Evolutionary conservation across 2,329 filamentous ascomycete genomes (phyloP).

Genomic region (Sclerotinia nivalis): DNA sequence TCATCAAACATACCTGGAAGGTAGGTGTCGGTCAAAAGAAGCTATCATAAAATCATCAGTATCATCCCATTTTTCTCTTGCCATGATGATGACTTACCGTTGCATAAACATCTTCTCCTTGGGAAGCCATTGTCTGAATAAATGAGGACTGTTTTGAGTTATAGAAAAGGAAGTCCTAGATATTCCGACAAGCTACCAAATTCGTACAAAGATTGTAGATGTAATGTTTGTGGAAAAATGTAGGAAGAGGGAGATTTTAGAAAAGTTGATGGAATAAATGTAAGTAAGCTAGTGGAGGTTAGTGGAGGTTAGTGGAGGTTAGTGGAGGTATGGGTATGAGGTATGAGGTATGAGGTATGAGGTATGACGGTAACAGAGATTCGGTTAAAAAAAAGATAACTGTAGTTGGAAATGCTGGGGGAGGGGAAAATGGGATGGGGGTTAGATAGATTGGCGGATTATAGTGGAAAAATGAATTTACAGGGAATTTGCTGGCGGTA

Average conservation of each 20-base stretch:
- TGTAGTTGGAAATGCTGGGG: conserved; percentile 1
- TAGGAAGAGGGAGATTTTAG: background rate
- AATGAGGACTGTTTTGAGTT: background rate
- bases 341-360: too few relatives aligned
- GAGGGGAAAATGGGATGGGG: background rate
- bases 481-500: conserved; percentile 9
- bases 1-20: conserved; percentile 70
- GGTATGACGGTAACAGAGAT: background rate
- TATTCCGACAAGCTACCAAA: background rate
- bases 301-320: background rate
- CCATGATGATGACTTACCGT: conserved; percentile 49
- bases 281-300: background rate
- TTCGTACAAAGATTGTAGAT: background rate
- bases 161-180: too few relatives aligned
- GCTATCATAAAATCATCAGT: conserved; percentile 53
- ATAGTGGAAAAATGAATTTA: background rate
- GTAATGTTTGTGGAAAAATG: background rate
- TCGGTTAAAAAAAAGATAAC: background rate
- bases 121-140: conserved; percentile 43
- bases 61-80: conserved; percentile 27
- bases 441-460: background rate
- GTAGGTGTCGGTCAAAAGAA: conserved; percentile 89
- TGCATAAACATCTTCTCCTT: conserved; percentile 62
- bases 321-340: too few relatives aligned
- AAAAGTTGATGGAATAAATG: background rate